Evolutionary conservation across 1,284 basidiomycete species (phyloP).

Genomic region (Ustilago crameri): DNA sequence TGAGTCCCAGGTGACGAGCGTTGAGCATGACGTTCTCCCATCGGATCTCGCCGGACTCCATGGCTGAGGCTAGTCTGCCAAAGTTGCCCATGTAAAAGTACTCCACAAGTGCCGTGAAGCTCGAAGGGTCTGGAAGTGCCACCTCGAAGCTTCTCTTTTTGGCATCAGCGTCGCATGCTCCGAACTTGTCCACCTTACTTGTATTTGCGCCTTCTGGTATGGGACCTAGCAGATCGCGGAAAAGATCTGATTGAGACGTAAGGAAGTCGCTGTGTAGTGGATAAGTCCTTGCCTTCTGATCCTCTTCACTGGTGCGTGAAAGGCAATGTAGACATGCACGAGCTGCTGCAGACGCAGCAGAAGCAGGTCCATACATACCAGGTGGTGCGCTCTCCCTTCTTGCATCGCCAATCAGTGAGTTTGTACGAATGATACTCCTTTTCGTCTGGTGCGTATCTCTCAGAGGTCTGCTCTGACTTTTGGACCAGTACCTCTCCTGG

Average conservation of each 20-base stretch:
- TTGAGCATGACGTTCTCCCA: slow-evolving; percentile 35
- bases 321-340: background rate
- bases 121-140: slow-evolving; percentile 10
- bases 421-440: background rate
- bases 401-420: background rate
- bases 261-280: slow-evolving; percentile 14
- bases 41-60: slow-evolving; percentile 12
- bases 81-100: slow-evolving; percentile 33
- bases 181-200: background rate
- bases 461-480: too few species aligned
- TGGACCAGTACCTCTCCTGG: too few species aligned
- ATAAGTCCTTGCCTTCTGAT: background rate
- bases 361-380: background rate
- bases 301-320: background rate
- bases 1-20: slow-evolving; percentile 10
- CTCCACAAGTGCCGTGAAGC: slow-evolving; percentile 16
- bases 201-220: background rate
- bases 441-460: too few species aligned
- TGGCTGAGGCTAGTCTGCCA: slow-evolving; percentile 4
- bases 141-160: background rate
- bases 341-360: too few species aligned
- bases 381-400: slow-evolving; percentile 16
- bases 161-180: background rate
- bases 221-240: background rate
- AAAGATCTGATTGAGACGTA: slow-evolving; percentile 2